A percentile compares a stretch with the other conserved stretches of the same genome.
Evolutionary conservation across 495 filamentous ascomycete genomes (phyloP).

Genomic region (Tuber borchii): DNA sequence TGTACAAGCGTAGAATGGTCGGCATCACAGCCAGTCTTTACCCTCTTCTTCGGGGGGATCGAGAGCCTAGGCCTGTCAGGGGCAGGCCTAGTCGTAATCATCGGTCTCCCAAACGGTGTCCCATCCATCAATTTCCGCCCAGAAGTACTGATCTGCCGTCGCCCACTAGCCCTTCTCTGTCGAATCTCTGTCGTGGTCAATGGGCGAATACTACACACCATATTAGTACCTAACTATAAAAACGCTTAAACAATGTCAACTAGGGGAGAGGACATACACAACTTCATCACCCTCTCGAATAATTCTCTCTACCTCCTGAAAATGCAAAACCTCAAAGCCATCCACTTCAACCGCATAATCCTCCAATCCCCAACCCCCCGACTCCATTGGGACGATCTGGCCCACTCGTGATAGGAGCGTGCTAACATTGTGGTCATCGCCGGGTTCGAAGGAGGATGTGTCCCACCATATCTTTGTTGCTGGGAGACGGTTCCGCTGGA

Average conservation of each 20-base stretch:
- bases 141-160: constrained; percentile 72
- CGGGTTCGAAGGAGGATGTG: constrained; percentile 45
- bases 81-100: constrained; percentile 48
- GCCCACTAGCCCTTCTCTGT: constrained; percentile 66
- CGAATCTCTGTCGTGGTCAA: constrained; percentile 68
- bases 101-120: constrained; percentile 75
- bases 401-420: constrained; percentile 78
- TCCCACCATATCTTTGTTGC: constrained; percentile 69
- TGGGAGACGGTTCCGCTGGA: constrained; percentile 75
- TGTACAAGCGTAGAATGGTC: constrained; percentile 31
- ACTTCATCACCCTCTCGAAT: constrained; percentile 81
- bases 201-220: constrained; percentile 64
- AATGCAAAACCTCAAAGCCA: constrained; percentile 87
- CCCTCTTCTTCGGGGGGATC: constrained; percentile 71
- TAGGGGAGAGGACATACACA: constrained; percentile 52
- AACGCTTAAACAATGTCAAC: constrained; percentile 5
- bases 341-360: constrained; percentile 83
- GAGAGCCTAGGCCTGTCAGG: constrained; percentile 59
- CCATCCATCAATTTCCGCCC: constrained; percentile 86
- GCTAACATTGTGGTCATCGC: constrained; percentile 55
- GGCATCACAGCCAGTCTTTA: constrained; percentile 48
- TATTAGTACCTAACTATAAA: neutral
- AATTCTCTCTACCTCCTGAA: constrained; percentile 60
- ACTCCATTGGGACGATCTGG: constrained; percentile 75
- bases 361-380: constrained; percentile 76